phyloP scores from a whole-genome alignment of 257 asterid genomes.

The Coffea eugenioides region DNA sequence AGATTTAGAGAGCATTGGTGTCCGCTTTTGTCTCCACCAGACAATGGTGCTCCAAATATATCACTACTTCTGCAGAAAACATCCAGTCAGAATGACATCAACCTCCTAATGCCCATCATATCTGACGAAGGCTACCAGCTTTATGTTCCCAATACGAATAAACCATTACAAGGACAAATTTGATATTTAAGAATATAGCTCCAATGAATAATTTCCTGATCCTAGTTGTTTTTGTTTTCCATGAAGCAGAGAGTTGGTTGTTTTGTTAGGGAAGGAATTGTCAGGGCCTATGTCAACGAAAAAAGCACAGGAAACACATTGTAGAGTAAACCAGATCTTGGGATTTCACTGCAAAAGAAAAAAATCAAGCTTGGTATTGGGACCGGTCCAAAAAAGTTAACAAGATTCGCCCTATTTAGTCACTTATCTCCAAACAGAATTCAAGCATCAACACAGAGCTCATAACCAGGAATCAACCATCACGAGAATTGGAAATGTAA shows the following conservation, averaged over 20 bases:
- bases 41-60: not conserved
- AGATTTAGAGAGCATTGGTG: too few relatives aligned
- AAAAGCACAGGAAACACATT: not conserved
- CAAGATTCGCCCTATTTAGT: not conserved
- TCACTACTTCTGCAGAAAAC: not conserved
- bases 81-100: not conserved
- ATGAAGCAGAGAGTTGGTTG: not conserved
- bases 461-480: not conserved
- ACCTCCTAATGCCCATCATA: not conserved
- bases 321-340: not conserved
- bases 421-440: not conserved
- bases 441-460: not conserved
- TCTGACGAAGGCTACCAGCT: not conserved
- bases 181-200: not conserved
- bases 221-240: not conserved
- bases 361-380: not conserved
- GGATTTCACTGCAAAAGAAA: not conserved
- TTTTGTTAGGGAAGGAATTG: not conserved
- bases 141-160: not conserved
- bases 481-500: not conserved
- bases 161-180: not conserved
- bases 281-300: not conserved
- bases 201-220: not conserved
- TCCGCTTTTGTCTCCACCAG: too few relatives aligned
- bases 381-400: not conserved